Evolutionary conservation across 2,329 filamentous ascomycete genomes (phyloP).

Genomic region (Ramichloridium luteum): DNA sequence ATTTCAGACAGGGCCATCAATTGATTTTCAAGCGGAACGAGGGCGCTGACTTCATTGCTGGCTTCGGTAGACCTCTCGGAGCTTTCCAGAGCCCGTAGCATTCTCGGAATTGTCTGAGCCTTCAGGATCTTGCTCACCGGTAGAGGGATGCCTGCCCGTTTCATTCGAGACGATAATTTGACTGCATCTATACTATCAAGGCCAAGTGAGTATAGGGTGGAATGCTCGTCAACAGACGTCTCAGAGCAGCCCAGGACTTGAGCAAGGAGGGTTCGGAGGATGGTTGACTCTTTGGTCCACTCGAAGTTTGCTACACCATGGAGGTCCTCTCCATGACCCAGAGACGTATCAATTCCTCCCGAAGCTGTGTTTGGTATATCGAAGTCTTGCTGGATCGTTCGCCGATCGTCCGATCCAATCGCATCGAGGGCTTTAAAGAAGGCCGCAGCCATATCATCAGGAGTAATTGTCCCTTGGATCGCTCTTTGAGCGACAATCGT

Average conservation of each 20-base stretch:
- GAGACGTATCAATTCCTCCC: too few relatives aligned
- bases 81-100: conserved; percentile 29
- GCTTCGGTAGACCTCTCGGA: neutral
- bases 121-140: conserved; percentile 69
- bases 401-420: too few relatives aligned
- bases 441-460: neutral
- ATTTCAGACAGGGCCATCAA: conserved; percentile 5
- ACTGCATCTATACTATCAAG: conserved; percentile 89
- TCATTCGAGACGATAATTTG: conserved; percentile 64
- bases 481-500: conserved; percentile 48
- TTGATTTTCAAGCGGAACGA: conserved; percentile 8
- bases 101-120: conserved; percentile 52
- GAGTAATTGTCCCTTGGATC: conserved; percentile 13
- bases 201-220: conserved; percentile 67
- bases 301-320: conserved; percentile 32
- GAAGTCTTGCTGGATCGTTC: too few relatives aligned
- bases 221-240: conserved; percentile 42
- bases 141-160: conserved; percentile 46
- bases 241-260: conserved; percentile 43
- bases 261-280: conserved; percentile 52
- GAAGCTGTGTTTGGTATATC: too few relatives aligned
- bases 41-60: conserved; percentile 3
- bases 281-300: conserved; percentile 45
- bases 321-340: too few relatives aligned
- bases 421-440: conserved; percentile 7